These are phyloP conservation scores for Penicillium paneum DNA, from an alignment of 2,329 filamentous ascomycete genomes.

Conservation along the genomic window DNA sequence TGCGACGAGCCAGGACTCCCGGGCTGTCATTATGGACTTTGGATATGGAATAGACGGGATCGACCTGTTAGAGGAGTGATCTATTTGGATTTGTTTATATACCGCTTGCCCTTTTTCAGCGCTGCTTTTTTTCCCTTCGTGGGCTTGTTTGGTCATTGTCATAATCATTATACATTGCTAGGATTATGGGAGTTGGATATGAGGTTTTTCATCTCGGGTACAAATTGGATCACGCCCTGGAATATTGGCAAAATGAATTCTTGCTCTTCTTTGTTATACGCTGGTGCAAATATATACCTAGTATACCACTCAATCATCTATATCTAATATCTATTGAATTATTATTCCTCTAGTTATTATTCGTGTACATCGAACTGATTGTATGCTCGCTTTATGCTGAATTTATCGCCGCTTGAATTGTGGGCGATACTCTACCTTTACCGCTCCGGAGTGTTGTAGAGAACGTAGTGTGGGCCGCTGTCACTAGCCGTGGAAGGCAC, in stretches of 20 bases:
- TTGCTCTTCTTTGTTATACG: not conserved
- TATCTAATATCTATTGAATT: not conserved
- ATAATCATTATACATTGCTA: not conserved
- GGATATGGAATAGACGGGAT: slow-evolving; percentile 58
- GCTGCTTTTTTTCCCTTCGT: slow-evolving; percentile 9
- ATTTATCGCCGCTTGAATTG: too few species aligned
- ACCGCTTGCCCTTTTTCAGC: slow-evolving; percentile 14
- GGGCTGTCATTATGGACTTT: slow-evolving; percentile 93
- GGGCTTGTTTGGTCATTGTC: not conserved
- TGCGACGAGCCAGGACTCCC: slow-evolving; percentile 88
- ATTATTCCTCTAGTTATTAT: too few species aligned
- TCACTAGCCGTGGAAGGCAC: too few species aligned
- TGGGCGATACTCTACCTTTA: too few species aligned
- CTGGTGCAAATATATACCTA: not conserved
- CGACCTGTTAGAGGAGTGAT: slow-evolving; percentile 48
- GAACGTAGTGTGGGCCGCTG: too few species aligned
- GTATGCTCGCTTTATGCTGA: too few species aligned
- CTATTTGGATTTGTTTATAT: slow-evolving; percentile 8
- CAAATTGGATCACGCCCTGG: not conserved
- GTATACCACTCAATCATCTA: not conserved
- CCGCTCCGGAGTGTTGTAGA: too few species aligned
- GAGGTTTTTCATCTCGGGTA: not conserved
- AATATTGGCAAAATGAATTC: slow-evolving; percentile 9
- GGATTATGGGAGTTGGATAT: not conserved
- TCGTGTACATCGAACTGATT: too few species aligned